These are phyloP conservation scores for Mucor piriformis DNA, from an alignment of 371 early-diverging fungal genomes.

Conservation along the genomic window DNA sequence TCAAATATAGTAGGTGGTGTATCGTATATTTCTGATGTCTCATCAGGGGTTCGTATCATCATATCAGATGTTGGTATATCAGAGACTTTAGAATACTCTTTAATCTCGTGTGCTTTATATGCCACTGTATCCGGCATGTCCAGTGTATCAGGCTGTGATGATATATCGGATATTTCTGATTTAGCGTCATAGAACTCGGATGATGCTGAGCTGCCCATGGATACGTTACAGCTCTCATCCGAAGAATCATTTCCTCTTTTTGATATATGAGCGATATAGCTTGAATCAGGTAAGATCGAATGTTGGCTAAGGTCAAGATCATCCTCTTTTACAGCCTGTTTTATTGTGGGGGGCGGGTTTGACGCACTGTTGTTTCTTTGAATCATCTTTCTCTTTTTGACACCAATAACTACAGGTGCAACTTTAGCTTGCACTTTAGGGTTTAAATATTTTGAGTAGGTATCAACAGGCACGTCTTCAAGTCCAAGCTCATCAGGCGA, in stretches of 20 bases:
- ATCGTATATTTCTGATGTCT: no score
- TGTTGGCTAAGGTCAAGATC: slow-evolving; percentile 16
- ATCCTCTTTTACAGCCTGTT: not conserved
- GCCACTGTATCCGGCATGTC: no score
- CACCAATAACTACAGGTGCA: slow-evolving; percentile 3
- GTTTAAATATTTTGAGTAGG: slow-evolving; percentile 5
- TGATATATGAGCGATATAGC: slow-evolving; percentile 17
- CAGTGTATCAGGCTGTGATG: no score
- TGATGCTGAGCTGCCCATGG: not conserved
- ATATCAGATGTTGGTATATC: no score
- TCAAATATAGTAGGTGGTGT: no score
- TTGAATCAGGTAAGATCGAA: slow-evolving; percentile 16
- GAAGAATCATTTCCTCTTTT: not conserved
- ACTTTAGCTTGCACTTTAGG: not conserved
- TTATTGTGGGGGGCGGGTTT: no score
- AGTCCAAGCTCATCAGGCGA: slow-evolving; percentile 1
- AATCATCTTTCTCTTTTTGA: slow-evolving; percentile 1
- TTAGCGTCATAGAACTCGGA: not conserved
- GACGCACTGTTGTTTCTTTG: not conserved
- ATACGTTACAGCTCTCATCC: not conserved
- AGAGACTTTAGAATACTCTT: no score
- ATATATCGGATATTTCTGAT: not conserved
- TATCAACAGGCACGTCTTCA: slow-evolving; percentile 1
- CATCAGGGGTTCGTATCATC: no score
- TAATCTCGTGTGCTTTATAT: no score